A percentile compares a stretch with the other conserved stretches of the same genome.
phyloP scores from a whole-genome alignment of 352 stramenopile species.

The Pythium periplocum region DNA sequence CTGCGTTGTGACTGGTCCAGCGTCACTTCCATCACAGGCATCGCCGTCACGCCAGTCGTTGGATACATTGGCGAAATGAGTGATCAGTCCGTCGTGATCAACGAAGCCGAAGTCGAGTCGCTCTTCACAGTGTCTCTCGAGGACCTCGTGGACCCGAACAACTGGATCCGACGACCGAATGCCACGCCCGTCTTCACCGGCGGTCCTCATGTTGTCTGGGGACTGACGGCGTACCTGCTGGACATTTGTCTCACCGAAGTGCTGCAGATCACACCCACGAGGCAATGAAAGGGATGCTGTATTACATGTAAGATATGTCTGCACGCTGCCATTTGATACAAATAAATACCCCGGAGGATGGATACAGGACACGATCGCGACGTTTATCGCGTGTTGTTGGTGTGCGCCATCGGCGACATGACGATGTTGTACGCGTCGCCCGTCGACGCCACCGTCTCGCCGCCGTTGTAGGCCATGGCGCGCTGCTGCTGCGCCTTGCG shows the following conservation, averaged over 20 bases:
- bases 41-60: conserved; percentile 97
- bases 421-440: not conserved
- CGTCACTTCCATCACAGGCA: conserved; percentile 92
- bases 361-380: too few relatives aligned
- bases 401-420: too few relatives aligned
- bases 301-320: conserved; percentile 4
- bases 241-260: conserved; percentile 83
- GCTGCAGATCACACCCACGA: conserved; percentile 27
- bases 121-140: conserved; percentile 93
- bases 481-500: not conserved
- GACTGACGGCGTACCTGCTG: conserved; percentile 95
- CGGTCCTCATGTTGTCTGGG: conserved; percentile 95
- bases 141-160: conserved; percentile 80
- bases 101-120: conserved; percentile 94
- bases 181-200: conserved; percentile 92
- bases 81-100: conserved; percentile 88
- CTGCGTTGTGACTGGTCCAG: conserved; percentile 95
- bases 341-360: too few relatives aligned
- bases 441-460: conserved; percentile 5
- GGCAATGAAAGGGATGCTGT: not conserved
- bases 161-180: conserved; percentile 76
- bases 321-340: not conserved
- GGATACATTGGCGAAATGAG: conserved; percentile 94
- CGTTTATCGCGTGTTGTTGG: too few relatives aligned
- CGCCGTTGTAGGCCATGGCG: too few relatives aligned